Base-by-base conservation (phyloP, 2,329 filamentous ascomycete genomes). In the Aureobasidium mangrovei region DNA sequence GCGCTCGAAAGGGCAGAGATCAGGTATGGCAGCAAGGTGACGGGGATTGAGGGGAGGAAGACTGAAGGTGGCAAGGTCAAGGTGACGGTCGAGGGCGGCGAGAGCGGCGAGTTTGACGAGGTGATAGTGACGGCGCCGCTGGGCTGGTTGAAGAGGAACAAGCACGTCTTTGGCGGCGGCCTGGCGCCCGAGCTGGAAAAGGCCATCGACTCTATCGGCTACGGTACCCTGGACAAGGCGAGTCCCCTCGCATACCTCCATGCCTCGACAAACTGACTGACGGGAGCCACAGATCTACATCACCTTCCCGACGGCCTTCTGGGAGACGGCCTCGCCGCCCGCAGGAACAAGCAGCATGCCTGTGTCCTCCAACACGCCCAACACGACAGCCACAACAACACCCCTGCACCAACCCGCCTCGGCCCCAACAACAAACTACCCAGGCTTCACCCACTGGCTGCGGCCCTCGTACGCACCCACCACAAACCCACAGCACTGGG, bases 361-460 rank as follows among this genome's bases (percentile, higher is more conserved):
- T 6, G 33, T 33, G 60, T 27, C 74, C 74, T 56, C 48, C 29
- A 43, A 55, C 18, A 18, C 33, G 26, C 67, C 71, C 31, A 72
- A 72, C 54, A 64, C 69, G 5, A 66, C 67, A 41, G 68, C 66
- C 27, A 70, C 64, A 55, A 64, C 62, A n/a, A 65, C 61, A 18
- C 67, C 72, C 1, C 49, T 69, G 7, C 68, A 71, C 56, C 65
- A 61, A 53, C 27, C 57, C 36, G 28, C 56, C 59, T 53, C 58
- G 4, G 58, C 55, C 35, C 51, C 54, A 60, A 68, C 31, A 66
- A 65, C 71, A 33, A 70, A 71, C 43, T 73, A 80, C 35, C 77
- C 83, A 4, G 82, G 85, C 27, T 91, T 91, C 68, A 83, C 82
- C 41, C 83, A 89, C 64, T 94, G 88, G 79, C 77, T 90, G 35